Evolutionary conservation across 495 filamentous ascomycete genomes (phyloP).

Genomic region (Penicillium samsonianum): DNA sequence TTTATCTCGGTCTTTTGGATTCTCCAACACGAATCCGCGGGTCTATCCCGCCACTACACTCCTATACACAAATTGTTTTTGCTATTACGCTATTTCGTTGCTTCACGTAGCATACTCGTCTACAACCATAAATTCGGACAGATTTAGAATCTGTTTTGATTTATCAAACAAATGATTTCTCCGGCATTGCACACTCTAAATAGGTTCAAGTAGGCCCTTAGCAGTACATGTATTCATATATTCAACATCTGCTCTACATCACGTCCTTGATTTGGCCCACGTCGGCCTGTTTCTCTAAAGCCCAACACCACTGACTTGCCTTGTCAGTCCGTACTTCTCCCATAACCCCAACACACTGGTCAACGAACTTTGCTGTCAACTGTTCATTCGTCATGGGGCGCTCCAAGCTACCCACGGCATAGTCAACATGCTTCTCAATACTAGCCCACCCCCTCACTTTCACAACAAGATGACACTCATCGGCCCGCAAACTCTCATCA

Average conservation of each 20-base stretch:
- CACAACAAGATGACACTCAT: constrained; percentile 45
- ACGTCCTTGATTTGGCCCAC: constrained; percentile 19
- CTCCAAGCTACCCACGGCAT: constrained; percentile 54
- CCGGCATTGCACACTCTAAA: not conserved
- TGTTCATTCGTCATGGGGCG: constrained; percentile 47
- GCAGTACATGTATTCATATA: too few species aligned
- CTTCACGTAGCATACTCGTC: constrained; percentile 37
- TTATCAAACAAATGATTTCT: not conserved
- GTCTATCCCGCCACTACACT: constrained; percentile 19
- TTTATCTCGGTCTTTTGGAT: constrained; percentile 23
- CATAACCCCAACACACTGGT: constrained; percentile 35
- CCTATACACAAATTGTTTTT: constrained; percentile 23
- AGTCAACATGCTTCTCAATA: constrained; percentile 46
- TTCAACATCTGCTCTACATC: constrained; percentile 10
- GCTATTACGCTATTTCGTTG: constrained; percentile 21
- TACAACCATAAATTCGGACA: constrained; percentile 27
- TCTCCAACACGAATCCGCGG: constrained; percentile 21
- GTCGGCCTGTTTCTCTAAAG: constrained; percentile 14
- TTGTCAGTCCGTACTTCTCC: constrained; percentile 13
- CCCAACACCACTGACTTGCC: constrained; percentile 26
- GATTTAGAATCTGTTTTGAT: constrained; percentile 33
- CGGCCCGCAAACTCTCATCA: constrained; percentile 39
- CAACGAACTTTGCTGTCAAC: constrained; percentile 49
- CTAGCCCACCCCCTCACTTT: constrained; percentile 13
- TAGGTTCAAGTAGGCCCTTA: not conserved